Percentiles rank a stretch among this genome's conserved stretches.
phyloP scores from a whole-genome alignment of 2,329 filamentous ascomycete species.

The Neofusicoccum ribis region DNA sequence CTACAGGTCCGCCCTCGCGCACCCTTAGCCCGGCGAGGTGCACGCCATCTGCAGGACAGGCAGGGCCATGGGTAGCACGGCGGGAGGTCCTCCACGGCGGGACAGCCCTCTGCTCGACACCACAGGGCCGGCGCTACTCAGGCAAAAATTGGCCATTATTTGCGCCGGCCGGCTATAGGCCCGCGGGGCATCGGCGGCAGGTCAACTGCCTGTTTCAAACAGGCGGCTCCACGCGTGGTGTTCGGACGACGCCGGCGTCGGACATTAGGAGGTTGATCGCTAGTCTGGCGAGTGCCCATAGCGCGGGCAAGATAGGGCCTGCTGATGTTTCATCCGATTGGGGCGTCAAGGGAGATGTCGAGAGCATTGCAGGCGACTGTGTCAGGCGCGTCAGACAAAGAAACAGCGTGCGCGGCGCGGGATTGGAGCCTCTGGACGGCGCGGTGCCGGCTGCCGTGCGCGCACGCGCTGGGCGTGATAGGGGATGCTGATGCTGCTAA shows the following conservation, averaged over 20 bases:
- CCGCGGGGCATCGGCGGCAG: background rate
- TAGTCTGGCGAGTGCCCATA: background rate
- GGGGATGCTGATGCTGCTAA: slow-evolving; percentile 11
- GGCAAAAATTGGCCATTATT: background rate
- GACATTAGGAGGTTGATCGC: slow-evolving; percentile 14
- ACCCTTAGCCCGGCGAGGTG: background rate
- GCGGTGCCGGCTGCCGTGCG: background rate
- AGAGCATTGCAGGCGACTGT: background rate
- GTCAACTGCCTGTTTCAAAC: slow-evolving; percentile 20
- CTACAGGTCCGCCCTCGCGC: background rate
- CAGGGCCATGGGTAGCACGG: background rate
- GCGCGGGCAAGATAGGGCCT: background rate
- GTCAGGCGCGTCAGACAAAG: background rate
- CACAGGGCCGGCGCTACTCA: slow-evolving; percentile 1
- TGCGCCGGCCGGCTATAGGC: background rate
- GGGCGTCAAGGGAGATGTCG: background rate
- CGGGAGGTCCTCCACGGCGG: background rate
- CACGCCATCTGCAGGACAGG: background rate
- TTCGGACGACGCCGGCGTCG: slow-evolving; percentile 8
- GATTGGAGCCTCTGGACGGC: background rate
- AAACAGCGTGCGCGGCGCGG: background rate
- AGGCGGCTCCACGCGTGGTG: slow-evolving; percentile 13
- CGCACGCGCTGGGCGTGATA: background rate
- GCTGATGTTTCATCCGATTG: slow-evolving; percentile 6
- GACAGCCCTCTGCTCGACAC: background rate